A percentile compares a stretch with the other conserved stretches of the same genome.
phyloP scores from a whole-genome alignment of 768 basidiomycete genomes.

The Rhodosporidiobolus sp. region DNA sequence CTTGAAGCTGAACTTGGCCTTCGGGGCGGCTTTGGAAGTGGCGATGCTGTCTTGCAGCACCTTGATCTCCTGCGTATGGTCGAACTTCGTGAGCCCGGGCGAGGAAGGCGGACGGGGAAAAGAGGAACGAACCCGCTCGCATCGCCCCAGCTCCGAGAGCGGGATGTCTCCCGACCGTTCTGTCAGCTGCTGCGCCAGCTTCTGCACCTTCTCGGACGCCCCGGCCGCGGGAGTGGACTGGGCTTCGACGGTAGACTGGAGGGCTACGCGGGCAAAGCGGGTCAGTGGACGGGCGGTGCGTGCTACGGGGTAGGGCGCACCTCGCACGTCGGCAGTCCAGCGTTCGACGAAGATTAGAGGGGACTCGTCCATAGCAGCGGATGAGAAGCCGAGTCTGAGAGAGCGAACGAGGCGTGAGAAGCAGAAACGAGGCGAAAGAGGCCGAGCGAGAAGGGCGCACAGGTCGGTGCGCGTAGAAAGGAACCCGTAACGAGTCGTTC shows the following conservation, averaged over 20 bases:
- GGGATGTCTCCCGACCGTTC: constrained; percentile 15
- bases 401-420: not conserved
- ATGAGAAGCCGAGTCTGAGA: not conserved
- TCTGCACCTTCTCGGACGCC: not conserved
- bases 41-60: not conserved
- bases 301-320: not conserved
- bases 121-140: constrained; percentile 20
- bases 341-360: constrained; percentile 18
- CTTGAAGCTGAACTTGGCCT: constrained; percentile 38
- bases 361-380: constrained; percentile 13
- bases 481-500: too few species aligned
- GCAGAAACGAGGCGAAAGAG: not conserved
- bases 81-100: too few species aligned
- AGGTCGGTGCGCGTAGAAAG: not conserved
- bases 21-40: not conserved
- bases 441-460: not conserved
- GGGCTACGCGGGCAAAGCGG: not conserved
- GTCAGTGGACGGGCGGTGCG: too few species aligned
- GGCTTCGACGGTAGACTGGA: not conserved
- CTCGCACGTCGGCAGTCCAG: constrained; percentile 3
- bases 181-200: constrained; percentile 8
- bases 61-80: constrained; percentile 33
- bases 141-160: constrained; percentile 12
- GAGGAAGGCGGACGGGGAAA: too few species aligned
- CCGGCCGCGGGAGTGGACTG: too few species aligned